These are phyloP conservation scores for Zopfia rhizophila DNA, from an alignment of 2,329 filamentous ascomycete genomes.

Conservation along the genomic window DNA sequence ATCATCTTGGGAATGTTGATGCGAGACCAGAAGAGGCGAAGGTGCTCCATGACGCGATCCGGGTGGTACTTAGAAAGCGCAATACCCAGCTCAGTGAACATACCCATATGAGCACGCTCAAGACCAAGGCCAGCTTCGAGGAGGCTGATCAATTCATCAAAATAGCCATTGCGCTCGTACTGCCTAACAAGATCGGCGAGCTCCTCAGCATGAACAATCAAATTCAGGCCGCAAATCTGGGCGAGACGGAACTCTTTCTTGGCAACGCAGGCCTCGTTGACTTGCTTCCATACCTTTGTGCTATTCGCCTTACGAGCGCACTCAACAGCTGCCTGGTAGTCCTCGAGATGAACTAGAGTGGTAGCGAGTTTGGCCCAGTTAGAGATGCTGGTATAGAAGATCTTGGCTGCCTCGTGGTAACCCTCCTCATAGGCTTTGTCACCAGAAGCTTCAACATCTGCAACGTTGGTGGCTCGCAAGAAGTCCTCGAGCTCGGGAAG, in stretches of 20 bases:
- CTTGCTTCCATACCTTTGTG: slow-evolving; percentile 99
- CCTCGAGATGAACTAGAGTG: slow-evolving; percentile 93
- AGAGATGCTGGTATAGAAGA: slow-evolving; percentile 97
- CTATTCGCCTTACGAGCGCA: slow-evolving; percentile 98
- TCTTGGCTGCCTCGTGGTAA: slow-evolving; percentile 95
- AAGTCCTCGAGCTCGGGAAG: slow-evolving; percentile 96
- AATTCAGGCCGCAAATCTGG: slow-evolving; percentile 97
- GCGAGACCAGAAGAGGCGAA: slow-evolving; percentile 97
- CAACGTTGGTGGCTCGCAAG: slow-evolving; percentile 90
- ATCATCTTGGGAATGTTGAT: slow-evolving; percentile 99
- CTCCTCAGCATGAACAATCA: slow-evolving; percentile 97
- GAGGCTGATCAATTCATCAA: slow-evolving; percentile 94
- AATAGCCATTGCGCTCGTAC: slow-evolving; percentile 97
- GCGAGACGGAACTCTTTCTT: slow-evolving; percentile 99
- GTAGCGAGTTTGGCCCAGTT: slow-evolving; percentile 99
- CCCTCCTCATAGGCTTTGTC: slow-evolving; percentile 98
- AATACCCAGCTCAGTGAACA: slow-evolving; percentile 94
- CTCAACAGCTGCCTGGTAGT: slow-evolving; percentile 97
- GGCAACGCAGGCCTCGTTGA: slow-evolving; percentile 92
- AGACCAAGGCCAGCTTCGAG: slow-evolving; percentile 95
- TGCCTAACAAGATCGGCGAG: slow-evolving; percentile 92
- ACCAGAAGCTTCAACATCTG: slow-evolving; percentile 94
- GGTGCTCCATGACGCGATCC: slow-evolving; percentile 96
- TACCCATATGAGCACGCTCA: slow-evolving; percentile 92
- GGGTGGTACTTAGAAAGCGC: slow-evolving; percentile 94